Conservation (phyloP, 2,329 filamentous ascomycete genomes). For the Ophiobolus disseminans region DNA sequence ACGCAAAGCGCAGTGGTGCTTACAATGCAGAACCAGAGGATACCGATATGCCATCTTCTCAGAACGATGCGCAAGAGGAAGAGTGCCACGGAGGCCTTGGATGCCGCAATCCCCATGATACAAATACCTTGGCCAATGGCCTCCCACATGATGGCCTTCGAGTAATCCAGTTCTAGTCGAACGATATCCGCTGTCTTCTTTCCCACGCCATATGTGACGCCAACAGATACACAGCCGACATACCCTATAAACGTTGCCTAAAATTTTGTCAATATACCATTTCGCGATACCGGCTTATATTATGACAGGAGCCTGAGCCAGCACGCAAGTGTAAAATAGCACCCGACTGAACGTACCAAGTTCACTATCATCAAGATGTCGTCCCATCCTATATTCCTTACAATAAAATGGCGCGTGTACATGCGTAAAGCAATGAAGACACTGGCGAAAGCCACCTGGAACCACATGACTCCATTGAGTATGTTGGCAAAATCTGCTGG, state of each 20-base stretch:
- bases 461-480: conserved; percentile 41
- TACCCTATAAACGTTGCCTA: conserved; percentile 37
- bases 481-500: conserved; percentile 29
- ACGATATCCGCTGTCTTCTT: conserved; percentile 32
- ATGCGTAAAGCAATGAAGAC: conserved; percentile 34
- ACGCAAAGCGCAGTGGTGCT: conserved; percentile 34
- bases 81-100: conserved; percentile 39
- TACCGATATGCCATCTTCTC: conserved; percentile 32
- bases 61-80: conserved; percentile 43
- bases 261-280: neutral
- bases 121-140: conserved; percentile 41
- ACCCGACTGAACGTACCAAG: conserved; percentile 29
- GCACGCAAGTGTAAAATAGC: no score
- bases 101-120: conserved; percentile 41
- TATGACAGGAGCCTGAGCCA: no score
- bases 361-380: conserved; percentile 39
- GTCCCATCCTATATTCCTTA: conserved; percentile 38
- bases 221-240: conserved; percentile 31
- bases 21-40: conserved; percentile 42
- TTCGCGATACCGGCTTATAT: no score
- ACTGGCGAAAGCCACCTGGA: conserved; percentile 32
- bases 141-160: conserved; percentile 42
- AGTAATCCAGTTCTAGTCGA: conserved; percentile 27
- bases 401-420: conserved; percentile 38
- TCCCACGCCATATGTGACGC: conserved; percentile 37